Percentiles rank a stretch among this genome's conserved stretches.
Evolutionary conservation across 1,284 basidiomycete species (phyloP).

Genomic region (Trichosporon asahii): DNA sequence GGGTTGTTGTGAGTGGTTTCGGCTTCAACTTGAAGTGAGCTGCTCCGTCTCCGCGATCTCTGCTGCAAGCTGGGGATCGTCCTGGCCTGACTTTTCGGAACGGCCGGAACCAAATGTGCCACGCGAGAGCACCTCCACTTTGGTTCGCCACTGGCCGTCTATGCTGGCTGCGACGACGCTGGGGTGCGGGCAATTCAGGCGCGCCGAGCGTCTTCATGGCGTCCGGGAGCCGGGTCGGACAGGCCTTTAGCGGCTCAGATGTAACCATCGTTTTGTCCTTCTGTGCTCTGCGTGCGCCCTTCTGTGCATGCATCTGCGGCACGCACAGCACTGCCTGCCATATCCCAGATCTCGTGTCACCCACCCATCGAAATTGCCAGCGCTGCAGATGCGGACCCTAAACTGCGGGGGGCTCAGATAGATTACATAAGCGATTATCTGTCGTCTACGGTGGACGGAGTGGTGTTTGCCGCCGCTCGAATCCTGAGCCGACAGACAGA

Average conservation of each 20-base stretch:
- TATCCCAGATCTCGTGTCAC: neutral
- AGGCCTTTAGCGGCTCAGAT: neutral
- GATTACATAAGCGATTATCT: conserved; percentile 2
- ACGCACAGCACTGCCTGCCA: neutral
- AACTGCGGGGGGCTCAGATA: neutral
- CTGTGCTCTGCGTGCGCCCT: neutral
- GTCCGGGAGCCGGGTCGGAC: neutral
- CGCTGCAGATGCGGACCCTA: neutral
- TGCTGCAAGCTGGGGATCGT: neutral
- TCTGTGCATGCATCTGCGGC: neutral
- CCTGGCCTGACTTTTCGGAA: conserved; percentile 1
- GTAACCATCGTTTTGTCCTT: neutral
- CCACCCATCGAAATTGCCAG: neutral
- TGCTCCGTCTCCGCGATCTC: neutral
- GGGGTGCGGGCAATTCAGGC: neutral
- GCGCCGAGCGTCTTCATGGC: neutral
- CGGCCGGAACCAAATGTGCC: neutral
- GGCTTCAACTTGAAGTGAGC: neutral
- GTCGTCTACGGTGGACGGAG: neutral
- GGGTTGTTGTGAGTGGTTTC: neutral
- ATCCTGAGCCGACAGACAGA: neutral
- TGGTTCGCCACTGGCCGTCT: neutral
- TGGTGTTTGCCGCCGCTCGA: conserved; percentile 2
- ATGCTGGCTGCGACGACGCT: neutral
- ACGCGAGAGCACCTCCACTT: neutral